Evolutionary conservation across 768 basidiomycete genomes (phyloP).

Genomic region (Basidioascus undulatus): DNA sequence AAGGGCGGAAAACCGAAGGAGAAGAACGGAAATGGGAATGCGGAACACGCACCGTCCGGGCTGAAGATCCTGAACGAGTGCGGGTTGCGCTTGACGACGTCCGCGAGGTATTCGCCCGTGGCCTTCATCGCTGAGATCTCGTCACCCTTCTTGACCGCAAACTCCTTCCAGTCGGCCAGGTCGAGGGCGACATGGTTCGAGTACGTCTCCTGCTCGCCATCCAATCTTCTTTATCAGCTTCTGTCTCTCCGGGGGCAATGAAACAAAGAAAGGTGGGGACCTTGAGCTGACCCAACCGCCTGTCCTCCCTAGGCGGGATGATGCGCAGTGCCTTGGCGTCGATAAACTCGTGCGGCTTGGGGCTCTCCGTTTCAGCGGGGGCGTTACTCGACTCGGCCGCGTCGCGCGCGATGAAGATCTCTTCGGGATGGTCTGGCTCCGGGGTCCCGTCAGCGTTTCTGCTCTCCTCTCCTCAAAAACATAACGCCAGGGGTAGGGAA

Average conservation of each 20-base stretch:
- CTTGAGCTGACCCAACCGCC: conserved; percentile 10
- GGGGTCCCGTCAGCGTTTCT: too few species aligned
- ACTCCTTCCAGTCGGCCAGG: conserved; percentile 39
- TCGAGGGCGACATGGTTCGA: conserved; percentile 34
- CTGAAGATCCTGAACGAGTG: conserved; percentile 66
- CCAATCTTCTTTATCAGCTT: neutral
- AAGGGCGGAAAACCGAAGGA: neutral
- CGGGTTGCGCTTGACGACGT: conserved; percentile 37
- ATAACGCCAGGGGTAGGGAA: too few species aligned
- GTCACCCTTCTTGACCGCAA: conserved; percentile 28
- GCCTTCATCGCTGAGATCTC: conserved; percentile 19
- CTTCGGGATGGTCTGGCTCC: conserved; percentile 36
- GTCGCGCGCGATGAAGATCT: conserved; percentile 35
- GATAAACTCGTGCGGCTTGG: too few species aligned
- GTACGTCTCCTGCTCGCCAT: conserved; percentile 47
- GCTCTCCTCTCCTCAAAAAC: too few species aligned
- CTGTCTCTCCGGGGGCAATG: neutral
- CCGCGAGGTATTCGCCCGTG: conserved; percentile 19
- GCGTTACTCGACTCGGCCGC: neutral
- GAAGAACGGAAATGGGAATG: neutral
- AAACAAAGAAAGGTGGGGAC: neutral
- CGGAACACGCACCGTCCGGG: conserved; percentile 28
- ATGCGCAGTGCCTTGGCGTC: too few species aligned
- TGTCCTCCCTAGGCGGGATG: too few species aligned
- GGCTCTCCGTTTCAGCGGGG: too few species aligned